These are phyloP conservation scores for Plasmodium ovale DNA, from an alignment of 169 alveolate species.

Conservation along the genomic window DNA sequence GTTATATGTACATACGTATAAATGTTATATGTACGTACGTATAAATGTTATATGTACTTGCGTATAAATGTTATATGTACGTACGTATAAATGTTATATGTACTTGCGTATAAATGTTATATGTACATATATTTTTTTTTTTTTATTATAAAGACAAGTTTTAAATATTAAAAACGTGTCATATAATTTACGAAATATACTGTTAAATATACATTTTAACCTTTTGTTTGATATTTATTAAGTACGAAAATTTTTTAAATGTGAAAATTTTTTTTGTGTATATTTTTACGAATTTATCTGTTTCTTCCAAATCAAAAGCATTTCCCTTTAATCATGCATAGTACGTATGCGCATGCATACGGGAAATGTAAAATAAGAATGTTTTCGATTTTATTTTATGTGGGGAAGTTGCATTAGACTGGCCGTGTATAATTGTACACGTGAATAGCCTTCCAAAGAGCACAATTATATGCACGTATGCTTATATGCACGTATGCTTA, in stretches of 20 bases:
- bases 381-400: background rate
- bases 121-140: background rate
- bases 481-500: background rate
- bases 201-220: conserved; percentile 31
- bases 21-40: too few species aligned
- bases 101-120: too few species aligned
- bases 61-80: too few species aligned
- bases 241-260: background rate
- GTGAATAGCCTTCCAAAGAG: background rate
- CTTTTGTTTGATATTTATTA: conserved; percentile 9
- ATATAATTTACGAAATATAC: background rate
- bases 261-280: background rate
- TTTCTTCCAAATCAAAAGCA: background rate
- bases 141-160: conserved; percentile 40
- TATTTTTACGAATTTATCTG: conserved; percentile 6
- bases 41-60: too few species aligned
- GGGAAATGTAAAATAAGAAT: background rate
- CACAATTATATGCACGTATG: background rate
- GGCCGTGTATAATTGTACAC: background rate
- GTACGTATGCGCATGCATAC: background rate
- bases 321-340: background rate
- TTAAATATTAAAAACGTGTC: conserved; percentile 4
- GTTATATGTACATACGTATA: too few species aligned
- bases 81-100: too few species aligned
- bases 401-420: background rate